Conservation (phyloP, 2,329 filamentous ascomycete genomes). For the Teratosphaeria nubilosa region DNA sequence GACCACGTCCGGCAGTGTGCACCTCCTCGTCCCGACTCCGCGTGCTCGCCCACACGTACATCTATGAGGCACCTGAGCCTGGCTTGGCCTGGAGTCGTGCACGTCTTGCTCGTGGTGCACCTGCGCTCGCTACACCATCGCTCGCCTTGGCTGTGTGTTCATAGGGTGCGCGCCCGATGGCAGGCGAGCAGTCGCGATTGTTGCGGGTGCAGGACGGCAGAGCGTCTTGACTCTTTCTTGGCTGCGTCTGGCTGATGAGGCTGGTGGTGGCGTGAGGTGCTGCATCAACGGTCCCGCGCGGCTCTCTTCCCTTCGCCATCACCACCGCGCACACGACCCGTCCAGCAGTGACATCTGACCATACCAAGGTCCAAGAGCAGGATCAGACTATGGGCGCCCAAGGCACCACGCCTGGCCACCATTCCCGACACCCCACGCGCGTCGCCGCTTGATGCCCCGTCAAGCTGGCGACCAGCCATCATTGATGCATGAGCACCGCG, state of each 20-base stretch:
- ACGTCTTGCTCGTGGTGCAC: too few relatives aligned
- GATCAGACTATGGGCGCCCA: conserved; percentile 1
- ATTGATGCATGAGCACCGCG: not conserved
- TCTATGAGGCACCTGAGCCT: too few relatives aligned
- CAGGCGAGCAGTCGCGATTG: not conserved
- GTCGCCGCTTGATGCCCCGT: not conserved
- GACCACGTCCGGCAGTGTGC: not conserved
- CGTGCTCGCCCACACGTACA: too few relatives aligned
- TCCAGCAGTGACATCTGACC: not conserved
- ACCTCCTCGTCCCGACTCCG: too few relatives aligned
- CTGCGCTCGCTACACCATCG: not conserved
- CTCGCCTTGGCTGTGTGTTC: not conserved
- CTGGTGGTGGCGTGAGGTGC: not conserved
- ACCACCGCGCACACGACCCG: not conserved
- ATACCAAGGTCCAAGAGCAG: not conserved
- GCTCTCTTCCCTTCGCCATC: not conserved
- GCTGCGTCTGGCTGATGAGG: not conserved
- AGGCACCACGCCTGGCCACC: not conserved
- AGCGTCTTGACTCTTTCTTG: not conserved
- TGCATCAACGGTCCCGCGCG: not conserved
- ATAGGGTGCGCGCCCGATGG: not conserved
- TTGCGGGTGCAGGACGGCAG: too few relatives aligned
- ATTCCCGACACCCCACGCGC: not conserved
- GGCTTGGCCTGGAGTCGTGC: too few relatives aligned
- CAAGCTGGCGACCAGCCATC: not conserved